phyloP scores from a whole-genome alignment of 1,139 yeast species.

The Entelexis paramagnoliae region DNA sequence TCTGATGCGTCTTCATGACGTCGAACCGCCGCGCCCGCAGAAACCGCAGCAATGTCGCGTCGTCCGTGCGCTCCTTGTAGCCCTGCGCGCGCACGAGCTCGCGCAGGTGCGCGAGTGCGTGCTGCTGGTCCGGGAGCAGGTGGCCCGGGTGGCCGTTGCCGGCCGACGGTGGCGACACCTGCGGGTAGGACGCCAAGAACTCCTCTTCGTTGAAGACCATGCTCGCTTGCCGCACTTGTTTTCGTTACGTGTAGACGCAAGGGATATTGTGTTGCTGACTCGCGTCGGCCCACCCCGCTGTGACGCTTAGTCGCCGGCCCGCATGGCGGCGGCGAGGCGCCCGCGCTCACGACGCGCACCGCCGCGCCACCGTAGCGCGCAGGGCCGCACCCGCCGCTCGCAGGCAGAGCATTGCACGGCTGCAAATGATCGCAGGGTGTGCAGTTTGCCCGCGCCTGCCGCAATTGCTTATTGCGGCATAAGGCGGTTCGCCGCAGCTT shows the following conservation, averaged over 20 bases:
- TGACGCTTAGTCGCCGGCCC: neutral
- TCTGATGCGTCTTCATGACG: slow-evolving; percentile 60
- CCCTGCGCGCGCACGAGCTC: slow-evolving; percentile 52
- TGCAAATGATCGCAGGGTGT: too few relatives aligned
- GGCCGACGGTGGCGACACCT: slow-evolving; percentile 49
- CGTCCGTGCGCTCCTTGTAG: slow-evolving; percentile 67
- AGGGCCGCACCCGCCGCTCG: too few relatives aligned
- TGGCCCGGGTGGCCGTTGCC: slow-evolving; percentile 77
- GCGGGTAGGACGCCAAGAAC: slow-evolving; percentile 45
- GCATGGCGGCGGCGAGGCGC: too few relatives aligned
- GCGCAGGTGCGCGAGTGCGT: slow-evolving; percentile 49
- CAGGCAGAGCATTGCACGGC: too few relatives aligned
- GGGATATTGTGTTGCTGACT: slow-evolving; percentile 4
- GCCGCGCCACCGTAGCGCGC: too few relatives aligned
- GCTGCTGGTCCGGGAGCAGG: slow-evolving; percentile 58
- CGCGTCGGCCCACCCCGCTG: neutral
- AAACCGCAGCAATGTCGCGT: slow-evolving; percentile 80
- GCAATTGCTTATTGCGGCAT: too few relatives aligned
- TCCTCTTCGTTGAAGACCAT: slow-evolving; percentile 20
- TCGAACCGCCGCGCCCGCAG: slow-evolving; percentile 94
- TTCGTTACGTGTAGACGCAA: neutral
- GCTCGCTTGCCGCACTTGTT: neutral
- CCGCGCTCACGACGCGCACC: too few relatives aligned
- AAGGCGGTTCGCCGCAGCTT: too few relatives aligned
- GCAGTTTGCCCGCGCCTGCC: too few relatives aligned